Percentiles rank a stretch among this genome's conserved stretches.
These are phyloP conservation scores for Pinus taeda DNA, from an alignment of 75 land plant species.

Conservation along the genomic window DNA sequence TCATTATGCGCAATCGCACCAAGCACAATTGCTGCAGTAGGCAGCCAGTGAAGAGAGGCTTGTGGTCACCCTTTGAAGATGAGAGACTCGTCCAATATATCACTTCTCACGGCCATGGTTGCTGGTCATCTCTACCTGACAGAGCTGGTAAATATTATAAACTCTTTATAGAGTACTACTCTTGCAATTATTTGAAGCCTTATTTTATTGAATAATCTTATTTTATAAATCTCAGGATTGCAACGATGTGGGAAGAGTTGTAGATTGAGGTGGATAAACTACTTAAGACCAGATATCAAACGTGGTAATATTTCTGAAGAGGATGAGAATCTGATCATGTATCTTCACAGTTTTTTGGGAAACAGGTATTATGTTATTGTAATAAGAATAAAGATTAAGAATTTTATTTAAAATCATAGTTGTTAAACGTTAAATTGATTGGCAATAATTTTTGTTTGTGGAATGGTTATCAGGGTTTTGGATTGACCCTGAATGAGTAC, in stretches of 20 bases:
- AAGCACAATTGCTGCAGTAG: slow-evolving; percentile 8
- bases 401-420: not conserved
- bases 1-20: not conserved
- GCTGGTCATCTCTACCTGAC: slow-evolving; percentile 38
- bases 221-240: slow-evolving; percentile 10
- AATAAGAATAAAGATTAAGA: no score
- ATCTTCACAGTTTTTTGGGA: slow-evolving; percentile 21
- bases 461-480: no score
- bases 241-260: slow-evolving; percentile 32
- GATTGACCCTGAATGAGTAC: no score
- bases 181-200: not conserved
- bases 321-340: slow-evolving; percentile 21
- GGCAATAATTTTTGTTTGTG: not conserved
- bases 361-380: slow-evolving; percentile 13
- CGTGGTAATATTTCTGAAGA: slow-evolving; percentile 22
- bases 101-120: slow-evolving; percentile 37
- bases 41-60: slow-evolving; percentile 4
- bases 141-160: slow-evolving; percentile 11
- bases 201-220: not conserved
- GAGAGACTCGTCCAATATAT: slow-evolving; percentile 38
- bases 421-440: not conserved
- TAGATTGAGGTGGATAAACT: slow-evolving; percentile 32
- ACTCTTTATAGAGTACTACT: not conserved
- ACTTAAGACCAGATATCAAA: slow-evolving; percentile 30
- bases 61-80: slow-evolving; percentile 48